A percentile compares a stretch with the other conserved stretches of the same genome.
Conservation (phyloP, 345 rosid genomes). For the Eucalyptus lansdowneana region DNA sequence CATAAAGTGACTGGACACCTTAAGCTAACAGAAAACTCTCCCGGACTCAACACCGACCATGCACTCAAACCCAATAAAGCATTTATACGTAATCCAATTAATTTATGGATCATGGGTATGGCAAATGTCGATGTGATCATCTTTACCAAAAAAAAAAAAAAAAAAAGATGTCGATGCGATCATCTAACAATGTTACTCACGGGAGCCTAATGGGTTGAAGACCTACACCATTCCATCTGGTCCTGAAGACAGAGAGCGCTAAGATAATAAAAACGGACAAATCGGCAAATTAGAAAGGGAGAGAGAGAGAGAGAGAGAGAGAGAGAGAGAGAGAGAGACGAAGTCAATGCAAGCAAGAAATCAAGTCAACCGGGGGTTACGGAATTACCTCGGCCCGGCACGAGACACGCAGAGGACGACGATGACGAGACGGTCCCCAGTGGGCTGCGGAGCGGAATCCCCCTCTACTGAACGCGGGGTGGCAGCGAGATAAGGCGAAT, state of each 20-base stretch:
- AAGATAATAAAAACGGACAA: background rate
- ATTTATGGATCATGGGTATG: background rate
- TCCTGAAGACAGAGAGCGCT: background rate
- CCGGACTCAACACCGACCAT: background rate
- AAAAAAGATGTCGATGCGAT: too few species aligned
- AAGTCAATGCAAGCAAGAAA: background rate
- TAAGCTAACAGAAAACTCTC: background rate
- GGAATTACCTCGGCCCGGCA: constrained; percentile 27
- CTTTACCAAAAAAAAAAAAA: too few species aligned
- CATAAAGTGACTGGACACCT: background rate
- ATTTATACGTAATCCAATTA: background rate
- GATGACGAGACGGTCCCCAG: background rate
- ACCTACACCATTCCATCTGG: background rate
- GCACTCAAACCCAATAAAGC: background rate
- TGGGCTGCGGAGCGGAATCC: background rate
- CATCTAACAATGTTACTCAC: background rate
- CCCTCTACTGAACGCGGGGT: background rate
- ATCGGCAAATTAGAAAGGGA: background rate
- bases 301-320: too few species aligned
- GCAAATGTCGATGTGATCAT: too few species aligned
- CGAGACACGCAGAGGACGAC: constrained; percentile 5
- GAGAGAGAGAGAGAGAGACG: background rate
- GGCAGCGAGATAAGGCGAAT: background rate
- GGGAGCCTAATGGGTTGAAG: background rate
- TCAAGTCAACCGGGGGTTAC: background rate